A percentile compares a stretch with the other conserved stretches of the same genome.
Conservation (phyloP, 805 yeast genomes). For the Jamesozyma jinghongensis region DNA sequence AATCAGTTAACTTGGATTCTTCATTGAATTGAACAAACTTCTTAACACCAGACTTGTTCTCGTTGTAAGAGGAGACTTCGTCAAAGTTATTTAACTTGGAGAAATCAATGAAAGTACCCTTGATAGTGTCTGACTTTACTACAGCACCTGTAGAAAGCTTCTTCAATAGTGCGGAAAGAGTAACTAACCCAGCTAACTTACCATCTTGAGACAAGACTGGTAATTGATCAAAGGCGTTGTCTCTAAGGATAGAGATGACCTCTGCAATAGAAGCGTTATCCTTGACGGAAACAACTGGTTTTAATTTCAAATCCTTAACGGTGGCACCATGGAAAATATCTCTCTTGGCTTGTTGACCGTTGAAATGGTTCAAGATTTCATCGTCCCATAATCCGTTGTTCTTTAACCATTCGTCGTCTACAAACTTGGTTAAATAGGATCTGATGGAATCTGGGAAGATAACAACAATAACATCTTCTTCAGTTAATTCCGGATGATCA, state of each 20-base stretch:
- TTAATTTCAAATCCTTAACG: constrained; percentile 60
- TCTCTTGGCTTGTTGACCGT: constrained; percentile 24
- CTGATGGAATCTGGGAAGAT: constrained; percentile 82
- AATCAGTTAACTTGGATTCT: constrained; percentile 54
- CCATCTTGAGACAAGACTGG: constrained; percentile 58
- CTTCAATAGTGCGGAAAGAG: constrained; percentile 63
- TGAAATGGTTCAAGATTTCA: constrained; percentile 32
- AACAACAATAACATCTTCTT: constrained; percentile 67
- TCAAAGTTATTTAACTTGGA: constrained; percentile 55
- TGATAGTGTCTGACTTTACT: constrained; percentile 46
- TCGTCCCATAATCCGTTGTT: constrained; percentile 64
- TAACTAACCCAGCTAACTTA: constrained; percentile 64
- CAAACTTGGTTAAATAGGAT: constrained; percentile 79
- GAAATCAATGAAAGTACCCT: constrained; percentile 53
- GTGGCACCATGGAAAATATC: constrained; percentile 46
- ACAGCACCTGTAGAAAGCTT: constrained; percentile 53
- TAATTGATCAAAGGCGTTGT: constrained; percentile 75
- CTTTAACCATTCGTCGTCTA: constrained; percentile 86
- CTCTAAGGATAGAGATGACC: constrained; percentile 61
- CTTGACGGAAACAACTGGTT: constrained; percentile 71
- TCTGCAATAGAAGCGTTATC: constrained; percentile 49
- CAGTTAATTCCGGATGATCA: constrained; percentile 51
- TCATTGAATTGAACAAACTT: constrained; percentile 57
- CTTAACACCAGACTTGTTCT: constrained; percentile 55
- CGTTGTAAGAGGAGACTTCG: constrained; percentile 52